Base-by-base conservation (phyloP, 257 asterid species). In the Agastache rugosa region DNA sequence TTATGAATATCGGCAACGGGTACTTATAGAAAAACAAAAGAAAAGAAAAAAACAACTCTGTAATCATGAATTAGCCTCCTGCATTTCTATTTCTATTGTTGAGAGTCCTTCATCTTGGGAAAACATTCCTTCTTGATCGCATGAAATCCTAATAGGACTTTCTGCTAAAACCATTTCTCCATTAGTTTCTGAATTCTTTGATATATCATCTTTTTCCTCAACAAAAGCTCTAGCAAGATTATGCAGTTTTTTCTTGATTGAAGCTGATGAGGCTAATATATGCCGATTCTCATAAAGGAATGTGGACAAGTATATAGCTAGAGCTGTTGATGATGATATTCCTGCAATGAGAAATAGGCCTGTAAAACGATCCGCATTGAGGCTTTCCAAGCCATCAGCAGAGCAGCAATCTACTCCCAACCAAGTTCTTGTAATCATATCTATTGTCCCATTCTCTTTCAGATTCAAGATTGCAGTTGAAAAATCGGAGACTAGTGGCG, bases 401-500 rank as follows among this genome's bases (percentile, higher is more conserved):
- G 5, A 17, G 51, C 53, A 39, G 19, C 1, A 5, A 11, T 39
- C 34, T 11, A 2, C 70, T 22, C 54, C 54, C 5, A 64, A 11
- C 70, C 70, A 41, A 19, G 4, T 20, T 64, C 20, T 41, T 64
- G 54, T 0, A 3, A 64, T 41, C 50, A 1, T 6, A 2, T 11
- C 54, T 27, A 41, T 41, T 2, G 11, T 2, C 12, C 16, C 37
- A 0, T 8, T 3, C 54, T 64, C 70, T 41, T 20, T 64, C 12
- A 64, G 35, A 0, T 20, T 64, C 70, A 64, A 11, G 50, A 64
- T 64, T 64, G 19, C 70, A 41, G 20, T 64, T 64, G 70, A 64
- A 41, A 41, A 8, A 41, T 64, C 70, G 1, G 70, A 2, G 20
- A 41, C 70, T 20, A 64, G 37, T 20, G 54, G 37, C 4, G 70